Evolutionary conservation across 106 monocot genomes (phyloP).

Genomic region (Triglochin maritima): DNA sequence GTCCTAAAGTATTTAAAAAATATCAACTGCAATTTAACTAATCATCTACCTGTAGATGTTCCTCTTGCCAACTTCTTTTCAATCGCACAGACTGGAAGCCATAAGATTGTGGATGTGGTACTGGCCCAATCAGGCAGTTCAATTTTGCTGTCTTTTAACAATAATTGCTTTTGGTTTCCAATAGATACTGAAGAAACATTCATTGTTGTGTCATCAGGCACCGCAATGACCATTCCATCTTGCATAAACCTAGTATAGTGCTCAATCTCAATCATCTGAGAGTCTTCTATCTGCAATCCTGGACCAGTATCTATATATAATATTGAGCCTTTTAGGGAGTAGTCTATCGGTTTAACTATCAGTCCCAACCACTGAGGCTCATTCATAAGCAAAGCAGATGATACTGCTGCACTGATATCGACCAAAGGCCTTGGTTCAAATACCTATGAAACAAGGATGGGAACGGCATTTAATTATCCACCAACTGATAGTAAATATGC

Average conservation of each 20-base stretch:
- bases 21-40: background rate
- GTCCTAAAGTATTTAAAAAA: background rate
- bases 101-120: slow-evolving; percentile 50
- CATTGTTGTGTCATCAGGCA: slow-evolving; percentile 1
- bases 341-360: slow-evolving; percentile 65
- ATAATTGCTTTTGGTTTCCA: slow-evolving; percentile 21
- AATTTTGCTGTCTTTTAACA: slow-evolving; percentile 52
- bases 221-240: slow-evolving; percentile 1
- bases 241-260: slow-evolving; percentile 20
- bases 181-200: slow-evolving; percentile 3
- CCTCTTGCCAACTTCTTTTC: slow-evolving; percentile 65
- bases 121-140: slow-evolving; percentile 86
- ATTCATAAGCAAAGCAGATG: slow-evolving; percentile 89
- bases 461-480: background rate
- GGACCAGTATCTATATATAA: slow-evolving; percentile 86
- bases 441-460: slow-evolving; percentile 39
- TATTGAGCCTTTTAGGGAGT: slow-evolving; percentile 73
- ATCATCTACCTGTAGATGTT: slow-evolving; percentile 58
- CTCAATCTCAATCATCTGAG: slow-evolving; percentile 78
- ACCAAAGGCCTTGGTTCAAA: slow-evolving; percentile 80
- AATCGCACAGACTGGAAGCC: slow-evolving; percentile 90
- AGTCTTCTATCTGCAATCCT: slow-evolving; percentile 56
- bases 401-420: slow-evolving; percentile 69
- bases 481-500: too few species aligned
- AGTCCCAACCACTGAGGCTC: slow-evolving; percentile 93